These are phyloP conservation scores for Cornus kousa DNA, from an alignment of 148 eudicot species.

Conservation along the genomic window DNA sequence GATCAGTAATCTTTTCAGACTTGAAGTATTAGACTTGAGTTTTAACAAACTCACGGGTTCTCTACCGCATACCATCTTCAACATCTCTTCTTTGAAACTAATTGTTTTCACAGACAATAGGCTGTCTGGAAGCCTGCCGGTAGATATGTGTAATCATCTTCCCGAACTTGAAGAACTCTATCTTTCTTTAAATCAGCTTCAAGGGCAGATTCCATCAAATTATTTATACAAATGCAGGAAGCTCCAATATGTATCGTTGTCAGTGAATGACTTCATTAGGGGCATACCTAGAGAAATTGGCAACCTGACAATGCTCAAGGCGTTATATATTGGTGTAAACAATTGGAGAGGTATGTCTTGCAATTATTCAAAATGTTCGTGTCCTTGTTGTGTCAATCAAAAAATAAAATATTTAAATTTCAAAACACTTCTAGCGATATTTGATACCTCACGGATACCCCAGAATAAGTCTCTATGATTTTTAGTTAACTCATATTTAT, in stretches of 20 bases:
- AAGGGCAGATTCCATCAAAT: constrained; percentile 5
- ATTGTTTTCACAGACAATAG: constrained; percentile 12
- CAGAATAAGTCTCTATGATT: too few relatives aligned
- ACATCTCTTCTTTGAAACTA: constrained; percentile 15
- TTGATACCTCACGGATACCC: too few relatives aligned
- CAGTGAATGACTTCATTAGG: constrained; percentile 10
- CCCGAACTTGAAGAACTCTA: constrained; percentile 12
- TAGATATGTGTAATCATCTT: constrained; percentile 16
- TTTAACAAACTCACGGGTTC: constrained; percentile 13
- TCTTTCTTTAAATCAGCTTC: constrained; percentile 9
- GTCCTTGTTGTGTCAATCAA: too few relatives aligned
- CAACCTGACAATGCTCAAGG: neutral
- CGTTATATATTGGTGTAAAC: constrained; percentile 8
- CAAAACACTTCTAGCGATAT: too few relatives aligned
- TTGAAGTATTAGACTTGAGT: neutral
- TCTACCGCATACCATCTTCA: constrained; percentile 23
- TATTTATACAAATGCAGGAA: neutral
- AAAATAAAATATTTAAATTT: too few relatives aligned
- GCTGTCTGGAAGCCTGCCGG: constrained; percentile 14
- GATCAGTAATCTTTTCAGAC: constrained; percentile 4
- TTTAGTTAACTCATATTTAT: too few relatives aligned
- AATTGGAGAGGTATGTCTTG: neutral
- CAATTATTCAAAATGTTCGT: too few relatives aligned
- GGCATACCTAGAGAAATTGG: constrained; percentile 10
- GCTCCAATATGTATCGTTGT: constrained; percentile 5